These are phyloP conservation scores for Alternaria dauci DNA, from an alignment of 2,329 filamentous ascomycete species.

Conservation along the genomic window DNA sequence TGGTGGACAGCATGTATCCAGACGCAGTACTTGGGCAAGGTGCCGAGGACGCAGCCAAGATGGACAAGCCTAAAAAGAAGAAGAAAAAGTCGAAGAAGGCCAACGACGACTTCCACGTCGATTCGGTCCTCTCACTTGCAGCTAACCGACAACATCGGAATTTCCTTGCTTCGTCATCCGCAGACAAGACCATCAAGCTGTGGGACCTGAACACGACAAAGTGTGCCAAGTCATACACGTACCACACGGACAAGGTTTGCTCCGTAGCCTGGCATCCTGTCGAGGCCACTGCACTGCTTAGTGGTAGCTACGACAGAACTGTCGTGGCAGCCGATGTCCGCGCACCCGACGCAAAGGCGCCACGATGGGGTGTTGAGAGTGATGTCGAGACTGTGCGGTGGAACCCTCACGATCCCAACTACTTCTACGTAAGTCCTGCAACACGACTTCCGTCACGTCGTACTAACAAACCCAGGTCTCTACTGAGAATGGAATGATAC, in stretches of 20 bases:
- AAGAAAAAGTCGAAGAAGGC: conserved; percentile 90
- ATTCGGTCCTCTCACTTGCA: conserved; percentile 88
- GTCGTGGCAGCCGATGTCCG: conserved; percentile 97
- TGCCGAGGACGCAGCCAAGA: conserved; percentile 58
- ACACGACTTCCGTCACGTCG: background rate
- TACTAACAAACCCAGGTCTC: conserved; percentile 59
- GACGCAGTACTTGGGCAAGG: conserved; percentile 90
- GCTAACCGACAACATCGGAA: conserved; percentile 95
- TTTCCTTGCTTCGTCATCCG: conserved; percentile 90
- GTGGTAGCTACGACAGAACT: conserved; percentile 93
- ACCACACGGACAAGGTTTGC: conserved; percentile 98
- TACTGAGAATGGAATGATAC: conserved; percentile 89
- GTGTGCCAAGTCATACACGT: conserved; percentile 93
- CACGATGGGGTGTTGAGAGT: conserved; percentile 92
- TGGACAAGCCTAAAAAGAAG: conserved; percentile 76
- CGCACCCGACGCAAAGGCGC: conserved; percentile 80
- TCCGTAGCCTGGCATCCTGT: conserved; percentile 90
- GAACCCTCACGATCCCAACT: conserved; percentile 92
- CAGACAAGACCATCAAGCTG: conserved; percentile 95
- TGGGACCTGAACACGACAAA: conserved; percentile 94
- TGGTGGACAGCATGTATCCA: conserved; percentile 97
- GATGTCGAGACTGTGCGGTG: conserved; percentile 93
- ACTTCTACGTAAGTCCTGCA: conserved; percentile 75
- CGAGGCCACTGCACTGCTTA: conserved; percentile 87
- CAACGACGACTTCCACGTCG: conserved; percentile 92